phyloP scores from a whole-genome alignment of 2,329 filamentous ascomycete genomes.

The Gaeumannomyces tritici region DNA sequence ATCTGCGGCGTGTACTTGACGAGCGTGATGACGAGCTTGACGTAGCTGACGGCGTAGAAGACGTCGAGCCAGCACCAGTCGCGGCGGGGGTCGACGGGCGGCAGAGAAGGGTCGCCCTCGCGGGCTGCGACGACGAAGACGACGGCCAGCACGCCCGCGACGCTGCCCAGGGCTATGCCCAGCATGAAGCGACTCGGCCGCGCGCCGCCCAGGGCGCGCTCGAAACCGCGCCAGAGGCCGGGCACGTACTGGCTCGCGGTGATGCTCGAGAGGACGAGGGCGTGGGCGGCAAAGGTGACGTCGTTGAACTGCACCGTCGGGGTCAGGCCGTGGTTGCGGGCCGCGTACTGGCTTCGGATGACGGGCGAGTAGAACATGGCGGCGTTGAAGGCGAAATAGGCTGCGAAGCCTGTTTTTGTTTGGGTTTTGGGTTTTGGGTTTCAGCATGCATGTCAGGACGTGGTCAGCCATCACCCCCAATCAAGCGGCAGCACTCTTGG shows the following conservation, averaged over 20 bases:
- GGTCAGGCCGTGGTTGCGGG: conserved; percentile 62
- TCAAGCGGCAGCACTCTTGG: no score
- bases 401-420: conserved; percentile 49
- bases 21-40: conserved; percentile 81
- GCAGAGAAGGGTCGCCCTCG: conserved; percentile 19
- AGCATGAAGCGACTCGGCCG: conserved; percentile 52
- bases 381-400: conserved; percentile 66
- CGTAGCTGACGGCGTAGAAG: conserved; percentile 65
- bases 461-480: neutral
- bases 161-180: conserved; percentile 59
- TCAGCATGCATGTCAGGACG: neutral
- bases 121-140: conserved; percentile 33
- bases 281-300: conserved; percentile 78
- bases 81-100: conserved; percentile 28
- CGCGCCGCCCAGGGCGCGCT: conserved; percentile 38
- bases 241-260: conserved; percentile 67
- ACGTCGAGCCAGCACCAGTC: conserved; percentile 56
- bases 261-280: conserved; percentile 59
- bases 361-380: conserved; percentile 70
- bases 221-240: conserved; percentile 63
- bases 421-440: no score
- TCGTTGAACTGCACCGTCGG: conserved; percentile 89
- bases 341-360: conserved; percentile 75
- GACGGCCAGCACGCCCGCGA: conserved; percentile 47
- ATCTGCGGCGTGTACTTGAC: conserved; percentile 91